Evolutionary conservation across 768 basidiomycete species (phyloP).

Genomic region (Termitomyces heimii): DNA sequence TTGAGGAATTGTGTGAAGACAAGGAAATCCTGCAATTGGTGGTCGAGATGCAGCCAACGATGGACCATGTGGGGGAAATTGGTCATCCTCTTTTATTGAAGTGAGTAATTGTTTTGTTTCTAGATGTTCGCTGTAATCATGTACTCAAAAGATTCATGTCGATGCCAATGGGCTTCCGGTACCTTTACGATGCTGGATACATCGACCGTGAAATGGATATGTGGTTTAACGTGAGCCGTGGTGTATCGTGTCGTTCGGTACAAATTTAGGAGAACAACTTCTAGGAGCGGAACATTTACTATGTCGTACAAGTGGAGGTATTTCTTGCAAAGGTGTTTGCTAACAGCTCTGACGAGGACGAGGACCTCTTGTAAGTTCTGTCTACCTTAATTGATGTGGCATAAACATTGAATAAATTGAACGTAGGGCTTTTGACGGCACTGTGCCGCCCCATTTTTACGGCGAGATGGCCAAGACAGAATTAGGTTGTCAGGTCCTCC

Average conservation of each 20-base stretch:
- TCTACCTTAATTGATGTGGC: background rate
- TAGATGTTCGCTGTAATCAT: background rate
- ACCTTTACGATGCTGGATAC: constrained; percentile 86
- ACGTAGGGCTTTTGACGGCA: constrained; percentile 71
- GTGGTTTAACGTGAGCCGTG: constrained; percentile 81
- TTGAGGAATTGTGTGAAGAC: constrained; percentile 87
- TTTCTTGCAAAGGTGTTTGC: constrained; percentile 80
- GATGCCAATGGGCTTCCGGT: constrained; percentile 87
- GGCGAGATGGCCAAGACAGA: constrained; percentile 97
- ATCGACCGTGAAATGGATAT: constrained; percentile 93
- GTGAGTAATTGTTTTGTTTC: constrained; percentile 40
- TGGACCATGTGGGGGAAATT: constrained; percentile 93
- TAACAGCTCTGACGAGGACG: constrained; percentile 55
- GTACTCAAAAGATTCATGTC: constrained; percentile 77
- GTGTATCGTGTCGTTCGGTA: background rate
- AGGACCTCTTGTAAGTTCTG: constrained; percentile 47
- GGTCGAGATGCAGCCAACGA: constrained; percentile 89
- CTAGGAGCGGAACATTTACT: constrained; percentile 89
- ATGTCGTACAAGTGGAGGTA: constrained; percentile 91
- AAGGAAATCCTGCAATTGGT: constrained; percentile 82
- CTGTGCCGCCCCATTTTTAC: constrained; percentile 93
- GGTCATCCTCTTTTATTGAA: constrained; percentile 85
- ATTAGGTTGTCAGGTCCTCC: constrained; percentile 86
- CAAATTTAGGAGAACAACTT: background rate
- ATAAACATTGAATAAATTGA: background rate